A percentile compares a stretch with the other conserved stretches of the same genome.
Conservation (phyloP, 2,329 filamentous ascomycete genomes). For the Anthostomella pinea region DNA sequence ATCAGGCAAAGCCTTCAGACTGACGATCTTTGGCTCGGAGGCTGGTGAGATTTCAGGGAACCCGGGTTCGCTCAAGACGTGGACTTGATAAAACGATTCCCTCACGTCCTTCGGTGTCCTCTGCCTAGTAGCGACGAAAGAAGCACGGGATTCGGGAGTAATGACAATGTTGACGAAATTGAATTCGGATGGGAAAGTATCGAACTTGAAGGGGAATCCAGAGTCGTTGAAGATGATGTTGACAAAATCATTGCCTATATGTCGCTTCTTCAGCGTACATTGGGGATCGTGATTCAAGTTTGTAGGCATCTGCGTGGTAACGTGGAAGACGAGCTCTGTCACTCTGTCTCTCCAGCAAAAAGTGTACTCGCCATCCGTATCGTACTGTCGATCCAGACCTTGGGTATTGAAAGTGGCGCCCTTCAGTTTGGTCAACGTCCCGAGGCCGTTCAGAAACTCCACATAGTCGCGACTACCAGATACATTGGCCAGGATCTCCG, state of each 20-base stretch:
- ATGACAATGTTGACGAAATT: constrained; percentile 98
- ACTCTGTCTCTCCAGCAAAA: constrained; percentile 95
- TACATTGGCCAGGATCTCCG: constrained; percentile 82
- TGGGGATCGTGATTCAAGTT: constrained; percentile 71
- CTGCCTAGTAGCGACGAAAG: constrained; percentile 61
- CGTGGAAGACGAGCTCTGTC: constrained; percentile 92
- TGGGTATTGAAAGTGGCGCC: constrained; percentile 89
- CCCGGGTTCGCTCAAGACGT: constrained; percentile 81
- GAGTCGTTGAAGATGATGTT: constrained; percentile 99
- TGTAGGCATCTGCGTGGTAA: constrained; percentile 97
- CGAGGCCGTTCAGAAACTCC: constrained; percentile 77
- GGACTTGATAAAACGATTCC: constrained; percentile 77
- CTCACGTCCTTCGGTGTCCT: constrained; percentile 35
- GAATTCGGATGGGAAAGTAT: constrained; percentile 92
- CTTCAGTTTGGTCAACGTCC: constrained; percentile 76
- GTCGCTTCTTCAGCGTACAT: constrained; percentile 83
- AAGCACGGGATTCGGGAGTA: constrained; percentile 76
- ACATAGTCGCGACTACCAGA: constrained; percentile 86
- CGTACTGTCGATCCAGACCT: constrained; percentile 74
- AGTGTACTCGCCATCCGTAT: constrained; percentile 81
- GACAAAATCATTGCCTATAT: constrained; percentile 96
- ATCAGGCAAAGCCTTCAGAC: constrained; percentile 73
- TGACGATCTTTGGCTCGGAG: constrained; percentile 84
- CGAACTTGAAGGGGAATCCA: constrained; percentile 81
- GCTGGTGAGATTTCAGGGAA: constrained; percentile 92